phyloP scores from a whole-genome alignment of 1,284 basidiomycete genomes.

The Anthracocystis setariae region DNA sequence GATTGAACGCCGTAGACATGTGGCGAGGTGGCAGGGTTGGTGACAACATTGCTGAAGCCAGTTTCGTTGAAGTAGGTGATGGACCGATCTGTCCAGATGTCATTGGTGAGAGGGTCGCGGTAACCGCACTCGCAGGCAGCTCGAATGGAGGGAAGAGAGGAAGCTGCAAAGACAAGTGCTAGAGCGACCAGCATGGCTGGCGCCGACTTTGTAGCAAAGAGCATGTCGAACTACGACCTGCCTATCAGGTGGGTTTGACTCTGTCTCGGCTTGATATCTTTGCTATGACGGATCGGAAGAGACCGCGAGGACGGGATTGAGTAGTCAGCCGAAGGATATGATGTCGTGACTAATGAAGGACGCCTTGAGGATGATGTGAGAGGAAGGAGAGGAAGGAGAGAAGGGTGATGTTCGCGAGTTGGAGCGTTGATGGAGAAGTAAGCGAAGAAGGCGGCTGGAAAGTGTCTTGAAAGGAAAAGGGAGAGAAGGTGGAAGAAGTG shows the following conservation, averaged over 20 bases:
- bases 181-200: slow-evolving; percentile 29
- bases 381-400: too few relatives aligned
- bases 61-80: slow-evolving; percentile 64
- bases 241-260: background rate
- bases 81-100: slow-evolving; percentile 57
- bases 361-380: too few relatives aligned
- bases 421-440: background rate
- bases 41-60: slow-evolving; percentile 46
- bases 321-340: too few relatives aligned
- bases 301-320: too few relatives aligned
- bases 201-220: slow-evolving; percentile 3
- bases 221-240: slow-evolving; percentile 8
- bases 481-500: background rate
- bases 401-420: background rate
- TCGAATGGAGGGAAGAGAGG: slow-evolving; percentile 10
- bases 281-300: too few relatives aligned
- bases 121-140: slow-evolving; percentile 60
- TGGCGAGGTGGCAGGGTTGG: slow-evolving; percentile 37
- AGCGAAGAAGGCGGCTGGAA: background rate
- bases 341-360: too few relatives aligned
- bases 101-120: slow-evolving; percentile 53
- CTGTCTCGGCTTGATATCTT: too few relatives aligned
- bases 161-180: slow-evolving; percentile 18
- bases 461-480: background rate
- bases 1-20: slow-evolving; percentile 40